These are phyloP conservation scores for Termitomyces sp. DNA, from an alignment of 768 basidiomycete species.

Conservation along the genomic window DNA sequence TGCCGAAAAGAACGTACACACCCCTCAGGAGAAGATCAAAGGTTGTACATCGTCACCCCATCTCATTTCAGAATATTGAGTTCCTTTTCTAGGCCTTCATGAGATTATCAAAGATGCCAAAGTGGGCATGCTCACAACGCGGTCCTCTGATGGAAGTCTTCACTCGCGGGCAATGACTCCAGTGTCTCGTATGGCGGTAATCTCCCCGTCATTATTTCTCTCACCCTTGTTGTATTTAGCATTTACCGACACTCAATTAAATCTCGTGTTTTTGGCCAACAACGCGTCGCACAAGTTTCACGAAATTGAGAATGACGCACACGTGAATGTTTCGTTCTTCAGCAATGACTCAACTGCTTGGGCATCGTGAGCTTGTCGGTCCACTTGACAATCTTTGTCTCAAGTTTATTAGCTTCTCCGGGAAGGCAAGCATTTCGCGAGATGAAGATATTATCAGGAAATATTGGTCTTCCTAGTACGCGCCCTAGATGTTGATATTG, in stretches of 20 bases:
- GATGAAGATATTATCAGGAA: conserved; percentile 61
- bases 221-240: conserved; percentile 24
- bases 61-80: not conserved
- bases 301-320: conserved; percentile 66
- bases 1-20: conserved; percentile 51
- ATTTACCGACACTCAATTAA: conserved; percentile 39
- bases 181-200: conserved; percentile 43
- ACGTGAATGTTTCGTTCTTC: conserved; percentile 79
- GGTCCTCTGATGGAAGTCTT: conserved; percentile 55
- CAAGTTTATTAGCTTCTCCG: conserved; percentile 47
- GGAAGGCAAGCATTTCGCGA: conserved; percentile 59
- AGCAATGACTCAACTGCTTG: conserved; percentile 67
- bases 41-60: conserved; percentile 26
- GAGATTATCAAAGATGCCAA: conserved; percentile 55
- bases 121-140: conserved; percentile 76
- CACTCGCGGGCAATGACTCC: conserved; percentile 83
- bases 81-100: conserved; percentile 46
- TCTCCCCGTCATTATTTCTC: not conserved
- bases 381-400: not conserved
- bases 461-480: conserved; percentile 54
- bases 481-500: not conserved
- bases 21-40: conserved; percentile 60
- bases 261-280: conserved; percentile 68
- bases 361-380: conserved; percentile 44
- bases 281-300: conserved; percentile 68